Base-by-base conservation (phyloP, 176 grass and related monocot species). In the sorghum (Sorghum bicolor) region DNA sequence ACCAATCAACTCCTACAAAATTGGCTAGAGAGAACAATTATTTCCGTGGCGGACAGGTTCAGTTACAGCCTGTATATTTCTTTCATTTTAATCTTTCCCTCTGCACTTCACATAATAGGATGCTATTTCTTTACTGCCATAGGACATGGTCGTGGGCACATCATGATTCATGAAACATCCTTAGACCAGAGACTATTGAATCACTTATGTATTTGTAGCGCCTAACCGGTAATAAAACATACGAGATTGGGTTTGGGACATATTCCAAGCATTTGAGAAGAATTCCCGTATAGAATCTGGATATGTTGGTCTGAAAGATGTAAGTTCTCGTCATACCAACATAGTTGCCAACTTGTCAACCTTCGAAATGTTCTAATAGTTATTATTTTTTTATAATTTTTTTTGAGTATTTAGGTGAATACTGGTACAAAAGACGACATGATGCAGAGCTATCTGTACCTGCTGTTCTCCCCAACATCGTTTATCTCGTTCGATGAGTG, bases 161-260 rank as follows among this genome's bases (percentile, higher is more conserved):
- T 98, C 96, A 44, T n/a, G n/a, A n/a, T n/a, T n/a, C n/a, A n/a
- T 98, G 96, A 93, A 38, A 38, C 37, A 38, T 38, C 37, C 37
- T 38, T 38, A 38, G 37, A 38, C 37, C 37, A 38, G 37, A 98
- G 87, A 98, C 96, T 61, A 83, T 95, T 4, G 96, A 98, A 66
- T 98, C 93, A 77, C 93, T 98, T 7, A 81, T 95, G 96, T 98
- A 98, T 63, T 80, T 98, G 33, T 98, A 87, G 87, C 91, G 96
- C 39, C 39, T 95, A 30, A 98, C 96, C 5, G 96, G 96, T 66
- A 89, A 98, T 69, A 95, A 98, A 90, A 98, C 89, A 69, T 98
- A 98, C 83, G 94, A 88, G 96, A 98, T 61, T 98, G 96, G 96
- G 96, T 93, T 22, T 98, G 96, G 93, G 83, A 98, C 83, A 98